Evolutionary conservation across 2,329 filamentous ascomycete species (phyloP).

Genomic region (Fusarium torreyae): DNA sequence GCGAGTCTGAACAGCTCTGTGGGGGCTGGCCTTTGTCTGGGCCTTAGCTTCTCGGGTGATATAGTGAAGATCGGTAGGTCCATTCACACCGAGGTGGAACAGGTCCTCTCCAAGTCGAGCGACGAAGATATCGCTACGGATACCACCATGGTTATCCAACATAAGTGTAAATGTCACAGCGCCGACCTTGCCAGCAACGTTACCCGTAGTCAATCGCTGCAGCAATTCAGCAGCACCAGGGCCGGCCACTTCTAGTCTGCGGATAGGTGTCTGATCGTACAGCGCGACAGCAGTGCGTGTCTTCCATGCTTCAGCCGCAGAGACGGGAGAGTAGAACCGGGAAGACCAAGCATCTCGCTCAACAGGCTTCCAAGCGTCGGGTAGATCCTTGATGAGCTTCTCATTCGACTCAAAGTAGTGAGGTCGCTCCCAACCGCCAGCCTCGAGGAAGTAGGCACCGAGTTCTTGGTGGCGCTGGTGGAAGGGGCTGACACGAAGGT

Average conservation of each 20-base stretch:
- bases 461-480: conserved; percentile 68
- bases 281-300: conserved; percentile 73
- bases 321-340: conserved; percentile 70
- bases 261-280: conserved; percentile 74
- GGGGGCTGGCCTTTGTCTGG: conserved; percentile 60
- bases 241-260: conserved; percentile 70
- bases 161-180: conserved; percentile 70
- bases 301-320: conserved; percentile 75
- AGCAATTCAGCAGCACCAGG: conserved; percentile 70
- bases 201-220: conserved; percentile 66
- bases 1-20: conserved; percentile 65
- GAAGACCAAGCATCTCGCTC: conserved; percentile 73
- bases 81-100: conserved; percentile 72
- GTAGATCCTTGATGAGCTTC: conserved; percentile 65
- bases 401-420: conserved; percentile 74
- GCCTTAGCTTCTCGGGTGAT: conserved; percentile 66
- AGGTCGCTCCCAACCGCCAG: conserved; percentile 73
- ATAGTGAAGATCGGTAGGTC: conserved; percentile 68
- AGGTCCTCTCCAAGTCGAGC: conserved; percentile 64
- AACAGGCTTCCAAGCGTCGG: conserved; percentile 67
- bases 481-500: conserved; percentile 73
- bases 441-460: conserved; percentile 72
- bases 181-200: conserved; percentile 64
- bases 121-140: conserved; percentile 71
- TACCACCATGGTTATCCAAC: conserved; percentile 66